Percentiles rank a stretch among this genome's conserved stretches.
These are phyloP conservation scores for Epithele typhae DNA, from an alignment of 768 basidiomycete genomes.

Conservation along the genomic window DNA sequence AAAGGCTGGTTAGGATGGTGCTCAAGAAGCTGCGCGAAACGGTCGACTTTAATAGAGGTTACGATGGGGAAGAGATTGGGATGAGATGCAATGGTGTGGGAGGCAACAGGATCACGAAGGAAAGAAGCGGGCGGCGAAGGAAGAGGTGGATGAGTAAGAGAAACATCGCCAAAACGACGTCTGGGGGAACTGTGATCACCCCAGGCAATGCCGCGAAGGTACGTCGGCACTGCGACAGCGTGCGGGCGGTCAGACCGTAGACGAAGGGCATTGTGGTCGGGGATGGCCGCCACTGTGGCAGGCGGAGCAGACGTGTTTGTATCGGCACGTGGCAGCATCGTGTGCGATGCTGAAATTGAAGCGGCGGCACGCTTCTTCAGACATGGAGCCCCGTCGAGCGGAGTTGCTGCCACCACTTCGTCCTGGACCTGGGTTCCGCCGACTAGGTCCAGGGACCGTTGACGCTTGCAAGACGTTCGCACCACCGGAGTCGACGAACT, in stretches of 20 bases:
- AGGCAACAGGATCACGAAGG: constrained; percentile 10
- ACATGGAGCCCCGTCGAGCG: not conserved
- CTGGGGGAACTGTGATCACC: constrained; percentile 14
- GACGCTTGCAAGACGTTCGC: not conserved
- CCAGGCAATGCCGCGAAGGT: constrained; percentile 12
- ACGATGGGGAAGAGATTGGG: constrained; percentile 33
- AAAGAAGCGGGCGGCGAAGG: constrained; percentile 10
- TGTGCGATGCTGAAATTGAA: constrained; percentile 22
- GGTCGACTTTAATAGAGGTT: constrained; percentile 32
- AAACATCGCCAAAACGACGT: constrained; percentile 9
- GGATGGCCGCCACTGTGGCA: constrained; percentile 2
- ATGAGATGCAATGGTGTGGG: constrained; percentile 22
- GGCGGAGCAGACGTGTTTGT: constrained; percentile 21
- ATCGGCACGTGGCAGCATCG: constrained; percentile 12
- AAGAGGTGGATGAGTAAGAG: constrained; percentile 9
- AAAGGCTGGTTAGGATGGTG: constrained; percentile 36
- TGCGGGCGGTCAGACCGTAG: not conserved
- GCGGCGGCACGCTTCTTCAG: constrained; percentile 13
- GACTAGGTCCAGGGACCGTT: not conserved
- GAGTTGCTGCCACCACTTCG: not conserved
- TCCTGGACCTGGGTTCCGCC: not conserved
- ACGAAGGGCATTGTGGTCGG: constrained; percentile 3
- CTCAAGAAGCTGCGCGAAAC: constrained; percentile 23
- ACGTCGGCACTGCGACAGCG: not conserved
- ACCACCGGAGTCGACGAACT: not conserved